These are phyloP conservation scores for Solanum ossicruentum DNA, from an alignment of 257 asterid species.

Conservation along the genomic window DNA sequence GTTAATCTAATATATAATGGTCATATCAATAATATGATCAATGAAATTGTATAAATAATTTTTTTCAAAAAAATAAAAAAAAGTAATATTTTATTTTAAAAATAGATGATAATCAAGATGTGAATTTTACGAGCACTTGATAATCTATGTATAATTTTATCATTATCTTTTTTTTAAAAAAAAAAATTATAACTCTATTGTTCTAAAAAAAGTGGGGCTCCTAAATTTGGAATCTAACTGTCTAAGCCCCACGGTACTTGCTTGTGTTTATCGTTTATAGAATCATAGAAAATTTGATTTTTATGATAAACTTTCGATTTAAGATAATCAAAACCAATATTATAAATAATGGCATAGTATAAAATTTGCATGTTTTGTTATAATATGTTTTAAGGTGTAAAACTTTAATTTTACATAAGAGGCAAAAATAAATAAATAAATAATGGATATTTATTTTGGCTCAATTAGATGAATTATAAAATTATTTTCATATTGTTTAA, in stretches of 20 bases:
- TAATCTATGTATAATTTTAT: neutral
- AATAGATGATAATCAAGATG: neutral
- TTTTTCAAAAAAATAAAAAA: no score
- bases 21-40: neutral
- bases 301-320: rapidly evolving
- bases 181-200: neutral
- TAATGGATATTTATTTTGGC: neutral
- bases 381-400: neutral
- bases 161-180: neutral
- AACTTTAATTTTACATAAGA: no score
- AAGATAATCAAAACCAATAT: neutral
- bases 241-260: neutral
- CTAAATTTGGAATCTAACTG: no score
- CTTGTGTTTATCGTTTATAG: neutral
- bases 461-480: neutral
- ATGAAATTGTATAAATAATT: neutral
- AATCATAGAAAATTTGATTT: rapidly evolving
- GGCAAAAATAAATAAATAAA: no score
- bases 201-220: neutral
- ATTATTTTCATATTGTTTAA: neutral
- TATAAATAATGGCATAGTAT: neutral
- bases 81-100: no score
- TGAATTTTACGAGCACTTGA: neutral
- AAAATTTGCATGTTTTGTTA: neutral
- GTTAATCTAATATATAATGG: neutral